These are phyloP conservation scores for thale cress (Arabidopsis thaliana) DNA, from an alignment of 345 rosid species.

Conservation along the genomic window DNA sequence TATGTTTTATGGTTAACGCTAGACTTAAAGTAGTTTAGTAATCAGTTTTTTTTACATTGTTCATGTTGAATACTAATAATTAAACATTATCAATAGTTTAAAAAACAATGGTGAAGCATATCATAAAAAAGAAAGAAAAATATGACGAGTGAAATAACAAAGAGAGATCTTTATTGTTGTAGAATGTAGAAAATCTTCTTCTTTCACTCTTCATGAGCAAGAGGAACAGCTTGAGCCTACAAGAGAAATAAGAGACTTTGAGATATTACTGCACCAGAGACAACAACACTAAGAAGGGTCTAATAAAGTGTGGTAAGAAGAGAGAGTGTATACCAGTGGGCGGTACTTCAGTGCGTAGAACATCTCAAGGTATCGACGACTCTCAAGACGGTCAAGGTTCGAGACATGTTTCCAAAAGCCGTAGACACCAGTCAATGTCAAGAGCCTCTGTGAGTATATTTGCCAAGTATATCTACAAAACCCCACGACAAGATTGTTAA, in stretches of 20 bases:
- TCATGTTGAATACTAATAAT: no score
- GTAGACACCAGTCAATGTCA: conserved; percentile 86
- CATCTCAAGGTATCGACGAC: conserved; percentile 93
- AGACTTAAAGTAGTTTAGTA: no score
- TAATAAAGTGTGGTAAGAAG: not conserved
- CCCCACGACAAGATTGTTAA: not conserved
- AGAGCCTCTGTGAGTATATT: conserved; percentile 81
- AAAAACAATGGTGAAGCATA: not conserved
- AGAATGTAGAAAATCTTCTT: not conserved
- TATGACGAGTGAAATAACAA: not conserved
- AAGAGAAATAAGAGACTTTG: conserved; percentile 11
- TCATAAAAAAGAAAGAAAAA: no score
- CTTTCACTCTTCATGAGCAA: conserved; percentile 40
- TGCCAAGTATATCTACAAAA: conserved; percentile 81
- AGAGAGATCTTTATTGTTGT: conserved; percentile 3
- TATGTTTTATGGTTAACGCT: no score
- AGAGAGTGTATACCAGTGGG: conserved; percentile 59
- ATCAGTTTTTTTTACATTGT: no score
- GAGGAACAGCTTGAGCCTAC: conserved; percentile 87
- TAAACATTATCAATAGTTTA: no score
- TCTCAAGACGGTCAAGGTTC: conserved; percentile 86
- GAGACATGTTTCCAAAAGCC: conserved; percentile 98
- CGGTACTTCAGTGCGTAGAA: conserved; percentile 84
- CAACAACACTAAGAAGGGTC: not conserved
- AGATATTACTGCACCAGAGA: not conserved